Conservation (phyloP, 208 protist species). For the Acanthamoeba healyi region DNA sequence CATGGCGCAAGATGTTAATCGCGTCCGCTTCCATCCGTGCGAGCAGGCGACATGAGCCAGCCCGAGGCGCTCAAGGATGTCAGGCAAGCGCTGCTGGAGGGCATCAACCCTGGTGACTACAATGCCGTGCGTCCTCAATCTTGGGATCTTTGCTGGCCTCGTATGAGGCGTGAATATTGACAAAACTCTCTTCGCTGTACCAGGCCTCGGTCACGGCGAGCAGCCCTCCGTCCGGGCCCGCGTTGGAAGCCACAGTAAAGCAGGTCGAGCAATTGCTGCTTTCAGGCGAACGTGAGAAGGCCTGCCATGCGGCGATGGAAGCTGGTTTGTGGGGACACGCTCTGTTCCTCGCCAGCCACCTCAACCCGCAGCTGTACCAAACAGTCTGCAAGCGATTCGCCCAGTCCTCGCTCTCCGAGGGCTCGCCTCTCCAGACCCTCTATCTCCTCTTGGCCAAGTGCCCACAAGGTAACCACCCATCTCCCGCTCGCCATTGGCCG, state of each 20-base stretch:
- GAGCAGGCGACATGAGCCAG: not conserved
- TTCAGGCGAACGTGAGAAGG: conserved; percentile 6
- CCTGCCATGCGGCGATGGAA: conserved; percentile 40
- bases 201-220: not conserved
- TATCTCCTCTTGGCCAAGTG: conserved; percentile 55
- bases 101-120: not conserved
- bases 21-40: too few species aligned
- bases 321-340: conserved; percentile 66
- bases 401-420: conserved; percentile 10
- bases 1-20: too few species aligned
- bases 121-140: not conserved
- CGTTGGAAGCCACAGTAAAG: not conserved
- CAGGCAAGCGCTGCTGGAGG: not conserved
- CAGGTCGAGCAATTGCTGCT: not conserved
- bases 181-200: not conserved
- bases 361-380: conserved; percentile 16
- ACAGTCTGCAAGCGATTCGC: conserved; percentile 45
- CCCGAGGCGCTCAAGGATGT: not conserved
- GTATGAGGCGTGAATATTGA: too few species aligned
- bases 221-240: not conserved
- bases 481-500: not conserved
- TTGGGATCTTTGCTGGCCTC: not conserved
- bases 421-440: conserved; percentile 59
- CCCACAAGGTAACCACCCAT: conserved; percentile 38
- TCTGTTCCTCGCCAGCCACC: conserved; percentile 14